phyloP scores from a whole-genome alignment of 495 filamentous ascomycete species.

The Aspergillus carlsbadensis region DNA sequence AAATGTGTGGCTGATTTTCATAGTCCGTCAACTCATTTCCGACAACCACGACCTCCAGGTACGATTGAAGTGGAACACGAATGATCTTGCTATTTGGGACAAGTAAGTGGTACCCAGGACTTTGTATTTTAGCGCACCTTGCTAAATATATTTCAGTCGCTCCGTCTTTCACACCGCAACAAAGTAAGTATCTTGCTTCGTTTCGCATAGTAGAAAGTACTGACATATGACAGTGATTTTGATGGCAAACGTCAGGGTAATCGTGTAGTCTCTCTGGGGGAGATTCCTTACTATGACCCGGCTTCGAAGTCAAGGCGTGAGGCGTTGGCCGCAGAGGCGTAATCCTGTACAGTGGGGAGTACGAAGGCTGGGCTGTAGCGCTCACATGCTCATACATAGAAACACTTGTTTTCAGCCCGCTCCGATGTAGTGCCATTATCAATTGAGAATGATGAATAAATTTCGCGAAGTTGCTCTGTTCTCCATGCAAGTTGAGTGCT shows the following conservation, averaged over 20 bases:
- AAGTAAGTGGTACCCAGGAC: constrained; percentile 1
- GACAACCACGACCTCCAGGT: constrained; percentile 14
- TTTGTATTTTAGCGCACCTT: background rate
- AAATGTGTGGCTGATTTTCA: background rate
- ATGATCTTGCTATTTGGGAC: constrained; percentile 12
- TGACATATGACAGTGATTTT: background rate
- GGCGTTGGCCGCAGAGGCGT: background rate
- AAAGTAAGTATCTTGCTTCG: background rate
- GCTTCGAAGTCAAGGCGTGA: background rate
- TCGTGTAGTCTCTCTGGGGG: constrained; percentile 6
- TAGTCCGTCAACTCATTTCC: constrained; percentile 7
- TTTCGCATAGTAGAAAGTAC: background rate
- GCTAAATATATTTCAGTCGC: background rate
- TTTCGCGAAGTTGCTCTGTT: too few relatives aligned
- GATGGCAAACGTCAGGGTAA: background rate
- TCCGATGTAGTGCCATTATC: too few relatives aligned
- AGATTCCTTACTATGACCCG: constrained; percentile 8
- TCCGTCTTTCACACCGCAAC: constrained; percentile 11
- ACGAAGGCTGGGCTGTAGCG: too few relatives aligned
- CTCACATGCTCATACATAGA: too few relatives aligned
- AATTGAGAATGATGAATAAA: too few relatives aligned
- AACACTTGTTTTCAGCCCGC: too few relatives aligned
- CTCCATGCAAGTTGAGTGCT: too few relatives aligned
- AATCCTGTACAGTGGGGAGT: background rate
- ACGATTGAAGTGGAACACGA: background rate